Conservation (phyloP, 148 eudicot species). For the Amaranthus cruentus region DNA sequence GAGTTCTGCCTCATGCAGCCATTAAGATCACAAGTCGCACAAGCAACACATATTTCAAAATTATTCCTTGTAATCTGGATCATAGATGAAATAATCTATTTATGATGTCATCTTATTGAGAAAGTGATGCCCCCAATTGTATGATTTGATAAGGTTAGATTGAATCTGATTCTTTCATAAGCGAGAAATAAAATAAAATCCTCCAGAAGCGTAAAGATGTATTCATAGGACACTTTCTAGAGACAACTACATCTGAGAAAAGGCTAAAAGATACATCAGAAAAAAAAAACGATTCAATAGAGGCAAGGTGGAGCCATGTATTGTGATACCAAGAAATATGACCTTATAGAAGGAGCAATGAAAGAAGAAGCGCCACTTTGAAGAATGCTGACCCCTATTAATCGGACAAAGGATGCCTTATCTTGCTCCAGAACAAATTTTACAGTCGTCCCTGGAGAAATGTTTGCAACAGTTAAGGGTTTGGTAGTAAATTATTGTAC, state of each 20-base stretch:
- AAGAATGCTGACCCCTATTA: slow-evolving; percentile 81
- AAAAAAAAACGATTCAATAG: not conserved
- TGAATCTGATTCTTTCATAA: not conserved
- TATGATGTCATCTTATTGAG: no score
- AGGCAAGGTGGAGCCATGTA: not conserved
- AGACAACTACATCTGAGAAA: not conserved
- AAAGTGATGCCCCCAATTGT: no score
- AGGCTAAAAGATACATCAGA: not conserved
- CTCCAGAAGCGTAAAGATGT: not conserved
- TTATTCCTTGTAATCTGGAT: no score
- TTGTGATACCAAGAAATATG: slow-evolving; percentile 9
- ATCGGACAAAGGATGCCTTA: slow-evolving; percentile 72
- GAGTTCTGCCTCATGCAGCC: no score
- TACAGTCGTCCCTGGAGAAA: slow-evolving; percentile 79
- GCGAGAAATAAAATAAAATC: not conserved
- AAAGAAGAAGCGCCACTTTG: slow-evolving; percentile 98
- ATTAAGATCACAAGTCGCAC: no score
- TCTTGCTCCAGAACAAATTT: slow-evolving; percentile 93
- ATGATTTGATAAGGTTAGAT: not conserved
- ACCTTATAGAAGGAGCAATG: slow-evolving; percentile 96
- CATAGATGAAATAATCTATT: no score
- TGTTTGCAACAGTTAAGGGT: not conserved
- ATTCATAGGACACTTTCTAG: not conserved
- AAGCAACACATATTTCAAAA: no score
- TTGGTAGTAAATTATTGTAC: not conserved